Evolutionary conservation across 1,284 basidiomycete species (phyloP), one percentile per base, ranked within the genome.

Genomic region (Puccinia hordei): DNA sequence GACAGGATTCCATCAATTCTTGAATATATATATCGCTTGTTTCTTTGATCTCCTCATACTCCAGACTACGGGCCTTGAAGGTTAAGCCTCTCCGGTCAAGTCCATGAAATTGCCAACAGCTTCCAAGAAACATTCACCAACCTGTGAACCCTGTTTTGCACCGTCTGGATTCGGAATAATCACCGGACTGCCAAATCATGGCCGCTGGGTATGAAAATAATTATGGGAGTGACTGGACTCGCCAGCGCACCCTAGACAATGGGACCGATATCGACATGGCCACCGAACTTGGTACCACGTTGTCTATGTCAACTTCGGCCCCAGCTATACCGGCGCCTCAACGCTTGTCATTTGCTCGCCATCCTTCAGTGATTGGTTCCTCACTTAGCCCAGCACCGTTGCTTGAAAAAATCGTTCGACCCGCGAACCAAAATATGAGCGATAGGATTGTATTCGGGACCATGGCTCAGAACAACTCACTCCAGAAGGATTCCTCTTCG

Each of bases 201-300:
- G 30, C 8, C 19, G 53, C 68, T 55, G 68, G 33, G 33, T 71
- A 71, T 49, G 33, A 51, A 55, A 55, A 44, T 38, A 46, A 24
- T n/a, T 78, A 78, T 61, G 76, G 65, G 12, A 78, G 76, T 55
- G 76, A 78, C 55, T 78, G 76, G 76, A 78, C 76, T 44, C 76
- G 76, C 49, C n/a, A 44, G 13, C 76, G 51, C 19, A 53, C 33
- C 46, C 33, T 46, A 10, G 65, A 66, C n/a, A 38, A 22, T 55
- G 44, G 41, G 49, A 59, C 51, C 9, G 66, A 59, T 57, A 22
- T 68, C 19, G 76, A 78, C 22, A 44, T 61, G 55, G 27, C 35
- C 22, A 78, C 63, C 15, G 63, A 69, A 59, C 27, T 71, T 33
- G 65, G 63, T 13, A 69, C 65, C 30, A 71, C 51, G 4, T 27